Conservation (phyloP, 75 land plant genomes). For the Sequoia sempervirens region DNA sequence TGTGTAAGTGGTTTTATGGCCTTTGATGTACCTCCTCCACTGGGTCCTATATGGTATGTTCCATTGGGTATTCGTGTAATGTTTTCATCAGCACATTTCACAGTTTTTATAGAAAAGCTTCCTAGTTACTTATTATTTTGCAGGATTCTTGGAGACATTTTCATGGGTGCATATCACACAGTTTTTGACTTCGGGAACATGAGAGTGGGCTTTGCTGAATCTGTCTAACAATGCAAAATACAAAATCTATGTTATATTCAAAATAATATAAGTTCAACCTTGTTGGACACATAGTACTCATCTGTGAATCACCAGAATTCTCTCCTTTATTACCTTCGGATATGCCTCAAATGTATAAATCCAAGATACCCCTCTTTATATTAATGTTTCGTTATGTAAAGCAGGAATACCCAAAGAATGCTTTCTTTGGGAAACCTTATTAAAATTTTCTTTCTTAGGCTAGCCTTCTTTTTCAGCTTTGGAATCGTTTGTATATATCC, state of each 20-base stretch:
- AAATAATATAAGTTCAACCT: not conserved
- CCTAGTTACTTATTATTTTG: conserved; percentile 2
- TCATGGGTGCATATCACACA: conserved; percentile 80
- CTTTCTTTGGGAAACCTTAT: not conserved
- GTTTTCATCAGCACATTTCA: not conserved
- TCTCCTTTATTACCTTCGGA: not conserved
- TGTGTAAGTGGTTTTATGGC: conserved; percentile 54
- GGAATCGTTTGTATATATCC: not conserved
- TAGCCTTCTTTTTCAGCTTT: not conserved
- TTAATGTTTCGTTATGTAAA: not conserved
- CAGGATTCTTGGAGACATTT: conserved; percentile 81
- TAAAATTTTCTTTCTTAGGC: not conserved
- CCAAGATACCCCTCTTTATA: not conserved
- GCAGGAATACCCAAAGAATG: not conserved
- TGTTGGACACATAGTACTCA: not conserved
- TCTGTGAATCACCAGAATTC: not conserved
- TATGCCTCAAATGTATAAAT: not conserved
- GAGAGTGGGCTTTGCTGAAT: conserved; percentile 62
- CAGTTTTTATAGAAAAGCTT: not conserved
- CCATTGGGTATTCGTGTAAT: not conserved
- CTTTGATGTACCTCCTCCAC: conserved; percentile 47
- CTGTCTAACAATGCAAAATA: conserved; percentile 31
- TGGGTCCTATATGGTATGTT: conserved; percentile 51
- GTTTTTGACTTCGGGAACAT: conserved; percentile 65
- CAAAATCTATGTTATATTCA: not conserved